Conservation (phyloP, 495 filamentous ascomycete species). For the Rostrohypoxylon terebratum region DNA sequence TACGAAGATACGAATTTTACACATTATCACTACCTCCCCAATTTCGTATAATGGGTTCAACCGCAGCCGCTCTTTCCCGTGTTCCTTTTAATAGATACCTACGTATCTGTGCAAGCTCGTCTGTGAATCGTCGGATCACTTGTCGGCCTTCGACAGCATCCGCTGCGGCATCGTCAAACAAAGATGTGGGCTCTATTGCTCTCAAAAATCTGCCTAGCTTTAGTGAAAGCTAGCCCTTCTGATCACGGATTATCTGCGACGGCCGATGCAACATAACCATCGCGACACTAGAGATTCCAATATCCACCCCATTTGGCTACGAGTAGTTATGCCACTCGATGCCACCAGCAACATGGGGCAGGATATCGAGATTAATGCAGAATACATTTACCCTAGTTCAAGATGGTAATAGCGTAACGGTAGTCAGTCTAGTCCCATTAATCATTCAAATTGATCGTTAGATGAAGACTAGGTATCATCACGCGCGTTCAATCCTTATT, state of each 20-base stretch:
- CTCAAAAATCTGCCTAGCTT: neutral
- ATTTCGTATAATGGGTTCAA: conserved; percentile 6
- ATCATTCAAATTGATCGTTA: neutral
- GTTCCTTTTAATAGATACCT: conserved; percentile 11
- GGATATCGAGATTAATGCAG: neutral
- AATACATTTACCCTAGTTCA: neutral
- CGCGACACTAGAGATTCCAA: too few relatives aligned
- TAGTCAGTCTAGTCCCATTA: neutral
- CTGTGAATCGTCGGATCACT: conserved; percentile 18
- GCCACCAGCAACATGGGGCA: neutral
- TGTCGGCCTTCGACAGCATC: neutral
- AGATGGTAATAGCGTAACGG: neutral
- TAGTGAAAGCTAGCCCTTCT: too few relatives aligned
- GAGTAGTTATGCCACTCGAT: too few relatives aligned
- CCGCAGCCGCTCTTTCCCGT: neutral
- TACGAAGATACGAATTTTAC: neutral
- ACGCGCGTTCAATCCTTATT: neutral
- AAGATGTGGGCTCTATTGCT: neutral
- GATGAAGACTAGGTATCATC: neutral
- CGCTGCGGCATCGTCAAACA: neutral
- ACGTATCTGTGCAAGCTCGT: conserved; percentile 5
- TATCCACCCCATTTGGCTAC: too few relatives aligned
- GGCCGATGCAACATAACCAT: too few relatives aligned
- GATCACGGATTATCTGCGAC: too few relatives aligned
- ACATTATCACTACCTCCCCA: neutral